Evolutionary conservation across 345 rosid genomes (phyloP).

Genomic region (Alliaria petiolata): DNA sequence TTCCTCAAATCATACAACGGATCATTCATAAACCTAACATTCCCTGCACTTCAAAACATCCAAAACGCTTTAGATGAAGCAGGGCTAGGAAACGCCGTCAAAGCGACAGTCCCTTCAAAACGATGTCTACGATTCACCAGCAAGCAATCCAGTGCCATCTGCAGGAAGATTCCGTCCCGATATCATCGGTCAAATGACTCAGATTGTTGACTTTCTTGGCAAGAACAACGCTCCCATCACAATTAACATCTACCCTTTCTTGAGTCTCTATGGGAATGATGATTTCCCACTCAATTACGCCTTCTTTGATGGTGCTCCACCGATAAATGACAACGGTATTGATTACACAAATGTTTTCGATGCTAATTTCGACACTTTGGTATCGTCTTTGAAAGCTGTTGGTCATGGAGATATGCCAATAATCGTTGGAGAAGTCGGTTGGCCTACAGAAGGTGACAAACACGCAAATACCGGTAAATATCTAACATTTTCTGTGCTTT

Average conservation of each 20-base stretch:
- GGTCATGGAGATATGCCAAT: slow-evolving; percentile 58
- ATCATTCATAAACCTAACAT: slow-evolving; percentile 52
- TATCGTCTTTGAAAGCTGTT: slow-evolving; percentile 51
- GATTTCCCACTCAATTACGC: slow-evolving; percentile 72
- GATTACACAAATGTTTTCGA: slow-evolving; percentile 78
- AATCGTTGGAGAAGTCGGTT: slow-evolving; percentile 24
- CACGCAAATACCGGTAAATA: slow-evolving; percentile 39
- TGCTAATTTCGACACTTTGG: slow-evolving; percentile 82
- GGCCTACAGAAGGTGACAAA: slow-evolving; percentile 33
- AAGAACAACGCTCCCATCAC: slow-evolving; percentile 70
- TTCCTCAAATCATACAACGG: too few species aligned
- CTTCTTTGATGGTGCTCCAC: slow-evolving; percentile 74
- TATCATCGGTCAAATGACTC: slow-evolving; percentile 49
- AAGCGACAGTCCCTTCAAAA: slow-evolving; percentile 77
- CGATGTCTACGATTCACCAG: slow-evolving; percentile 67
- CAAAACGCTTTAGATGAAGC: slow-evolving; percentile 83
- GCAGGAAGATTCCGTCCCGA: slow-evolving; percentile 69
- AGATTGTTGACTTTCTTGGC: slow-evolving; percentile 58
- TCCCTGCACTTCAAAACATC: slow-evolving; percentile 81
- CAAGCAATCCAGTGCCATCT: slow-evolving; percentile 53
- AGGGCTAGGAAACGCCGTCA: slow-evolving; percentile 51
- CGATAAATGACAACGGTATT: slow-evolving; percentile 47
- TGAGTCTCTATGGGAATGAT: slow-evolving; percentile 72
- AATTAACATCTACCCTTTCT: slow-evolving; percentile 79
- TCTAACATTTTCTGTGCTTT: background rate